These are phyloP conservation scores for Aphanomyces astaci DNA, from an alignment of 352 stramenopile species.

Conservation along the genomic window DNA sequence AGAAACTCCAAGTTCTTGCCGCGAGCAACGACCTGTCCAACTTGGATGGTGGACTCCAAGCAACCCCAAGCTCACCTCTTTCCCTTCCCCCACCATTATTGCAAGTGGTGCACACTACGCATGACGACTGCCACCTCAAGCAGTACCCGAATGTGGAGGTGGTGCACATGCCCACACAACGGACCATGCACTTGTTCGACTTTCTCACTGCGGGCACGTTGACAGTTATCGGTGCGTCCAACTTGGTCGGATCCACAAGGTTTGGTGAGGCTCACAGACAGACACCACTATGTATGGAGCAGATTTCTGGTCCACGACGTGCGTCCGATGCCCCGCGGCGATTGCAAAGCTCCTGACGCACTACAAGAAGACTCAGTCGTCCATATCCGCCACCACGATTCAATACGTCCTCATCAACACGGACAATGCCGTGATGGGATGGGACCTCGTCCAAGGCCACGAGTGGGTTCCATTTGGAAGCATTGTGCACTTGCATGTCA, in stretches of 20 bases:
- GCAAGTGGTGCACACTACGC: neutral
- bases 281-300: too few species aligned
- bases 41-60: neutral
- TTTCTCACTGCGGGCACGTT: neutral
- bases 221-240: neutral
- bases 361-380: neutral
- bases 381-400: neutral
- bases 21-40: neutral
- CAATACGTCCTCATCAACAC: constrained; percentile 21
- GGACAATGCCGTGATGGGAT: constrained; percentile 4
- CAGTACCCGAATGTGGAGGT: neutral
- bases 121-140: neutral
- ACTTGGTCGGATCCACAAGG: too few species aligned
- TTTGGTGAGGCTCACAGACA: too few species aligned
- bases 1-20: neutral
- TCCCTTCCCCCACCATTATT: neutral
- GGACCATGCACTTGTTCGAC: neutral
- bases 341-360: neutral
- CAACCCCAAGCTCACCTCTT: neutral
- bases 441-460: neutral
- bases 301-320: constrained; percentile 12
- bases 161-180: neutral
- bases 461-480: neutral
- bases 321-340: neutral
- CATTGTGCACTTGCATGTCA: constrained; percentile 1